These are phyloP conservation scores for Pascua guehoae DNA, from an alignment of 1,284 basidiomycete species.

Conservation along the genomic window DNA sequence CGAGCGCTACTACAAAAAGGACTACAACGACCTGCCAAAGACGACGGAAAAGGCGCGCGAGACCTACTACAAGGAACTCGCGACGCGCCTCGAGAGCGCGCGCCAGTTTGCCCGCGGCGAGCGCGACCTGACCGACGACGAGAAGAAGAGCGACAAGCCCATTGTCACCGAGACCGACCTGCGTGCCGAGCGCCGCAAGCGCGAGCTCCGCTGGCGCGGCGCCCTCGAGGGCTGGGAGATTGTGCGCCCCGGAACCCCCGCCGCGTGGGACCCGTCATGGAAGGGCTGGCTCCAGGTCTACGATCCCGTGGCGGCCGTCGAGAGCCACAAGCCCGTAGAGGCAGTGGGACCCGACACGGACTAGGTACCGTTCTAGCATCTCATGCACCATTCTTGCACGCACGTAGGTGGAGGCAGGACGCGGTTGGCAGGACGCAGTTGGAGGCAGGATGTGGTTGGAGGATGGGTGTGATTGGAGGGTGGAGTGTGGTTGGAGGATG, in stretches of 20 bases:
- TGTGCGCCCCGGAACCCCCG: conserved; percentile 60
- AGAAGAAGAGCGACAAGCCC: conserved; percentile 62
- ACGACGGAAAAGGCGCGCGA: conserved; percentile 67
- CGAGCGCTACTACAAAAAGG: conserved; percentile 68
- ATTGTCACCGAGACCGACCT: conserved; percentile 85
- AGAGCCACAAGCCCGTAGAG: too few species aligned
- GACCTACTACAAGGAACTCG: conserved; percentile 73
- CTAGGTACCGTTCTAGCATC: too few species aligned
- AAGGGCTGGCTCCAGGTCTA: conserved; percentile 65
- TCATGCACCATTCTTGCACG: too few species aligned
- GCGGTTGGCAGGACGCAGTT: too few species aligned
- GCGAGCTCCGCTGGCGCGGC: conserved; percentile 77
- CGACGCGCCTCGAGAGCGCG: conserved; percentile 66
- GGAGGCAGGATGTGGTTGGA: too few species aligned
- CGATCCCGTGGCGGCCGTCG: conserved; percentile 9
- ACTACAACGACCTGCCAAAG: conserved; percentile 58
- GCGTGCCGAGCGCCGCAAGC: conserved; percentile 73
- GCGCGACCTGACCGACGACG: conserved; percentile 81
- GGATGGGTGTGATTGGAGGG: too few species aligned
- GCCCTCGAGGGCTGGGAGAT: conserved; percentile 74
- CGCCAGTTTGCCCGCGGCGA: conserved; percentile 70
- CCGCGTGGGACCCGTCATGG: conserved; percentile 75
- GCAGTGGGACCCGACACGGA: too few species aligned
- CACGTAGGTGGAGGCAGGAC: too few species aligned
- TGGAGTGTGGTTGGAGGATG: too few species aligned